Evolutionary conservation across 2,329 filamentous ascomycete species (phyloP).

Genomic region (Phialophora expanda): DNA sequence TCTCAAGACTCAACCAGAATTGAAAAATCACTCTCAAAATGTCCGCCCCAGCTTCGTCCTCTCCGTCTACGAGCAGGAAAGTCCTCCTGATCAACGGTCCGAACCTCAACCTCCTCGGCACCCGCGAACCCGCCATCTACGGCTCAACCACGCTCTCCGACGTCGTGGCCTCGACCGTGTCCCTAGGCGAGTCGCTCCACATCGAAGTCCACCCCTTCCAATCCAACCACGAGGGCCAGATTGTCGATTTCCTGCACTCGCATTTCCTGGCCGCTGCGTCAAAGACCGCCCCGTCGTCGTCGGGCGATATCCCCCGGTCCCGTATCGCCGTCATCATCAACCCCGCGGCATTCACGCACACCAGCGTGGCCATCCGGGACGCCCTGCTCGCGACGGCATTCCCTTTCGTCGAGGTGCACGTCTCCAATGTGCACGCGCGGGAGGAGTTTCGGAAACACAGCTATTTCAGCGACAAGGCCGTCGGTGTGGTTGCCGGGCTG

Average conservation of each 20-base stretch:
- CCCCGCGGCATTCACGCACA: slow-evolving; percentile 76
- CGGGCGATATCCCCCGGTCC: not conserved
- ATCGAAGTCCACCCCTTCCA: slow-evolving; percentile 67
- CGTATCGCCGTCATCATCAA: slow-evolving; percentile 65
- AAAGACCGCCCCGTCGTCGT: not conserved
- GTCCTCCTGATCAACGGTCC: slow-evolving; percentile 81
- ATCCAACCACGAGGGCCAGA: slow-evolving; percentile 77
- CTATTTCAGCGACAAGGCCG: slow-evolving; percentile 76
- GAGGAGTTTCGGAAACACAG: slow-evolving; percentile 72
- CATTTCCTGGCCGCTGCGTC: slow-evolving; percentile 41
- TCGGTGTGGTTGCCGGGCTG: slow-evolving; percentile 73
- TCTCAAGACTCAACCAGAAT: too few species aligned
- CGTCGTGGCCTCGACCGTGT: slow-evolving; percentile 58
- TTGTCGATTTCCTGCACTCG: slow-evolving; percentile 74
- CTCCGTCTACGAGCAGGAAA: slow-evolving; percentile 39
- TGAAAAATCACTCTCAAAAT: not conserved
- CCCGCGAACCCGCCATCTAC: slow-evolving; percentile 74
- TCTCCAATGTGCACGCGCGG: slow-evolving; percentile 74
- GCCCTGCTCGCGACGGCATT: slow-evolving; percentile 71
- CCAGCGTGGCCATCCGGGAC: slow-evolving; percentile 76
- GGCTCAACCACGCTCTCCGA: slow-evolving; percentile 70
- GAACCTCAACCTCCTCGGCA: slow-evolving; percentile 80
- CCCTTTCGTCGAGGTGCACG: slow-evolving; percentile 78
- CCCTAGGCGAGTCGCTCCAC: slow-evolving; percentile 58
- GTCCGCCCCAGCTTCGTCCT: not conserved